Base-by-base conservation (phyloP, 164 flowering plant species). In the Malania oleifera region DNA sequence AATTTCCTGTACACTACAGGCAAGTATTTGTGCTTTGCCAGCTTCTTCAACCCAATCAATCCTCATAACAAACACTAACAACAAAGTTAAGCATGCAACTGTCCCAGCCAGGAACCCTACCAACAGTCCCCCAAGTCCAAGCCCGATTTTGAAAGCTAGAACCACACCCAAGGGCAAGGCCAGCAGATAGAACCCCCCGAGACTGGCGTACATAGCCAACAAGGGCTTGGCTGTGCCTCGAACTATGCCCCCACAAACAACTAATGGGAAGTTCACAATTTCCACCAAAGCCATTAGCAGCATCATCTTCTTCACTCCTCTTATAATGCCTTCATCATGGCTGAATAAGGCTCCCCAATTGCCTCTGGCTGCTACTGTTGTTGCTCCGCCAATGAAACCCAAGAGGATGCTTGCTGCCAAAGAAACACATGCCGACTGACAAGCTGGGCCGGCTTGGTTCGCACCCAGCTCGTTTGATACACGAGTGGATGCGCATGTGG, bases 391-490 rank as follows among this genome's bases (percentile, higher is more conserved):
- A 0, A 81, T 34, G 47, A 67, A 69, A 1, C 96, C 99, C 2
- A 34, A 55, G 4, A 73, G 6, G 3, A 68, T 2, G 34, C 83
- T 62, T 8, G 65, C 31, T 0, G 39, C 69, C 1, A 92, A 43
- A 0, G 93, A 77, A 1, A 80, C 75, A n/a, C 35, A 57, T 0
- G 90, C 93, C 2, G 97, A 70, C 22, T 25, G 67, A 40, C 49
- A 65, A 20, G 96, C 95, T 0, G 22, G 22, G 5, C 37, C 46
- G 3, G 82, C 62, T 15, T 56, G 73, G 69, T 83, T 80, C 1
- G 84, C 90, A 0, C 95, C 96, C 5, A 89, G 86, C 76, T 83
- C 90, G 39, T 93, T 93, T 0, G 98, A 84, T 23, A 93, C 89
- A 0, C 96, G 78, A 2, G 66, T 80, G 24, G 97, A 89, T 0